Base-by-base conservation (phyloP, 208 protist genomes). In the Wallacemonas collosoma region DNA sequence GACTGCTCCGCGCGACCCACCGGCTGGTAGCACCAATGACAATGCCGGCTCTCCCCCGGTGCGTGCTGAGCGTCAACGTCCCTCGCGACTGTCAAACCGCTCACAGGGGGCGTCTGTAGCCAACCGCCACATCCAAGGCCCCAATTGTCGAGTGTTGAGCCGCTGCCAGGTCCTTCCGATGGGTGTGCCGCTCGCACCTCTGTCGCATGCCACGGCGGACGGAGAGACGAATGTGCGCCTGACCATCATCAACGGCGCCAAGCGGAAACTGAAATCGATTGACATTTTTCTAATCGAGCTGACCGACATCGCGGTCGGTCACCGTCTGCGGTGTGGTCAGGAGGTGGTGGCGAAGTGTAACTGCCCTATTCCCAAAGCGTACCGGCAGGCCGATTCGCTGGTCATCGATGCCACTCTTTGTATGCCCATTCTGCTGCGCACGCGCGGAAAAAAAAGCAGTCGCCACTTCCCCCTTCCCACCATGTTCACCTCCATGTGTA, bases 401-500 rank as follows among this genome's bases (percentile, higher is more conserved):
- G 43, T 51, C 7, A 4, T 65, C 3, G 60, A 65, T 6, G 60
- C 14, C 60, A 26, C 40, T 4, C 12, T 65, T 38, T 35, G 40
- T 14, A 65, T 65, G 60, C 60, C 5, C 2, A 38, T 11, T 7
- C 5, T 39, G 4, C 60, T 65, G 60, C 60, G 60, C 12, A 65
- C 60, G 7, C 60, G 60, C 12, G 60, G 60, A 0, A 65, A 65
- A 41, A 48, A 51, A 4, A 41, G 43, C n/a, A 65, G 60, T 41
- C 38, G 41, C n/a, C 12, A 17, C 38, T 26, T 65, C 12, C 60
- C 60, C 8, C 41, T 65, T 38, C 60, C 60, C 9, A 65, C 60
- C 41, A 0, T 65, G 40, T 65, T 2, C 43, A 65, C 60, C 40
- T 65, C 60, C 15, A 65, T 65, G 60, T 65, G 60, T 41, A 65